Conservation (phyloP, 805 yeast genomes). For the Teunomyces panamensis region DNA sequence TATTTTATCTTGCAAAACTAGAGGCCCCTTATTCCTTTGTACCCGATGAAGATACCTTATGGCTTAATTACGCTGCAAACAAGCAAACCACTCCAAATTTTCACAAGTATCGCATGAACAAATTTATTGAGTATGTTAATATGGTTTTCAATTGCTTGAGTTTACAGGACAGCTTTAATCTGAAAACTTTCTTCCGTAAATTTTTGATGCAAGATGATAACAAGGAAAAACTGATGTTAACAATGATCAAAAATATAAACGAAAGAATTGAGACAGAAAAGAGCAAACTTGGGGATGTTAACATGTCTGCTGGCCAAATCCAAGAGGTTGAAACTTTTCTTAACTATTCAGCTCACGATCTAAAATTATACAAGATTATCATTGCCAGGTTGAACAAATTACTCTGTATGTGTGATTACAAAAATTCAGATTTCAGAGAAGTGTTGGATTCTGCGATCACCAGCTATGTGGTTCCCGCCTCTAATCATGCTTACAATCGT, state of each 20-base stretch:
- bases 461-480: not conserved
- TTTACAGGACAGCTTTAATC: slow-evolving; percentile 24
- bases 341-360: slow-evolving; percentile 44
- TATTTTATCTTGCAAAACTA: slow-evolving; percentile 23
- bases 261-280: slow-evolving; percentile 13
- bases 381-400: slow-evolving; percentile 38
- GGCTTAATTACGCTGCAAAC: slow-evolving; percentile 24
- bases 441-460: slow-evolving; percentile 14
- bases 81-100: slow-evolving; percentile 21
- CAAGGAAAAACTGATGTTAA: slow-evolving; percentile 28
- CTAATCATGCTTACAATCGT: not conserved
- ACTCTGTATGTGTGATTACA: slow-evolving; percentile 29
- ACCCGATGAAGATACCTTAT: slow-evolving; percentile 15
- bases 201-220: slow-evolving; percentile 15
- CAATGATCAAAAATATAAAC: slow-evolving; percentile 25
- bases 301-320: slow-evolving; percentile 19
- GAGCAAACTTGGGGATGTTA: slow-evolving; percentile 21
- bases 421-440: slow-evolving; percentile 28
- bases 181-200: slow-evolving; percentile 6
- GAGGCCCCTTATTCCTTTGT: slow-evolving; percentile 34
- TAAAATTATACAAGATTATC: slow-evolving; percentile 25
- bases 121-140: slow-evolving; percentile 48
- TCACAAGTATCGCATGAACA: slow-evolving; percentile 47
- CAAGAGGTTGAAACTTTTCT: slow-evolving; percentile 48
- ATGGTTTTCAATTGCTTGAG: slow-evolving; percentile 36